Percentiles rank a stretch among this genome's conserved stretches.
phyloP scores from a whole-genome alignment of 495 filamentous ascomycete species.

The Annulohypoxylon maeteangense region DNA sequence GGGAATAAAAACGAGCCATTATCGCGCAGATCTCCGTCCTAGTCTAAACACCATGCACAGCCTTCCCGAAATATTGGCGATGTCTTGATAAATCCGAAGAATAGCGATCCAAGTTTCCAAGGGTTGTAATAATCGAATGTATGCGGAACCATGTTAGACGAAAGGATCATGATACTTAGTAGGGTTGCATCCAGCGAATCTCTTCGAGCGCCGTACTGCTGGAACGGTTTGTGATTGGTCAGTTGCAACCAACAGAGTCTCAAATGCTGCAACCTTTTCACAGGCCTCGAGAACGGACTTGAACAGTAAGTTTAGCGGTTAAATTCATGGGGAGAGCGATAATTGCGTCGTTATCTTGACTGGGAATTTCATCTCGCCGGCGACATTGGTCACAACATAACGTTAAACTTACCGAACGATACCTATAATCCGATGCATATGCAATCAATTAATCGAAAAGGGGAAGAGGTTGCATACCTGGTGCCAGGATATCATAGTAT shows the following conservation, averaged over 20 bases:
- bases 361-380: background rate
- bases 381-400: background rate
- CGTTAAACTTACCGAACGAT: background rate
- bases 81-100: background rate
- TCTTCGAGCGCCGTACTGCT: constrained; percentile 1
- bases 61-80: background rate
- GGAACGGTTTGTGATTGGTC: constrained; percentile 24
- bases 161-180: constrained; percentile 6
- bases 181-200: constrained; percentile 10
- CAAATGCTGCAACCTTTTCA: constrained; percentile 4
- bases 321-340: background rate
- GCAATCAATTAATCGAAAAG: constrained; percentile 2
- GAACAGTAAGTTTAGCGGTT: background rate
- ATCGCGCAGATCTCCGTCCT: background rate
- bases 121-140: background rate
- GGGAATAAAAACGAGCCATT: background rate
- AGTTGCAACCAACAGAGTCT: constrained; percentile 22
- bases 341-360: background rate
- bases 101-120: background rate
- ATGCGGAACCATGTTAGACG: background rate
- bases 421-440: background rate
- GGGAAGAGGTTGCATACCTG: background rate
- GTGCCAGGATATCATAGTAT: background rate
- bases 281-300: background rate
- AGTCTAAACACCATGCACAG: background rate